phyloP scores from a whole-genome alignment of 2,329 filamentous ascomycete species.

The Phaeoacremonium minimum region DNA sequence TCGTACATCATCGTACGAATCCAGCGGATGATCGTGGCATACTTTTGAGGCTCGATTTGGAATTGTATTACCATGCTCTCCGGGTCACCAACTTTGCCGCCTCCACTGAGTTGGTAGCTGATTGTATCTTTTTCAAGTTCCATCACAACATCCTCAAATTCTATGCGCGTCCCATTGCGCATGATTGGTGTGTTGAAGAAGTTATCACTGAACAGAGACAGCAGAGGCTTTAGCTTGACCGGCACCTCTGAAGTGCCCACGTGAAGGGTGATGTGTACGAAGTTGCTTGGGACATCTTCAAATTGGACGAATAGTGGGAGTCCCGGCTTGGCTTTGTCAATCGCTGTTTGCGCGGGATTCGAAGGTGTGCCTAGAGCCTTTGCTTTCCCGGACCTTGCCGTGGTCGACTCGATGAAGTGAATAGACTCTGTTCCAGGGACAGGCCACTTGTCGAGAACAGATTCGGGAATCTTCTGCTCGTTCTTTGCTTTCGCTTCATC shows the following conservation, averaged over 20 bases:
- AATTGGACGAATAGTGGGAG: slow-evolving; percentile 93
- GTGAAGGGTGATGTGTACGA: slow-evolving; percentile 79
- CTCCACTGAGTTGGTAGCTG: slow-evolving; percentile 70
- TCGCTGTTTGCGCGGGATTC: slow-evolving; percentile 68
- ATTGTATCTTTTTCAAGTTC: slow-evolving; percentile 90
- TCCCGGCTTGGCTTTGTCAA: slow-evolving; percentile 62
- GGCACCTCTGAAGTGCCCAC: slow-evolving; percentile 76
- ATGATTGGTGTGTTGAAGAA: slow-evolving; percentile 91
- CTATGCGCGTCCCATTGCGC: slow-evolving; percentile 69
- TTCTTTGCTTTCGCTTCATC: slow-evolving; percentile 85
- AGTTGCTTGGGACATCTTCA: slow-evolving; percentile 89
- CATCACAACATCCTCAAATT: slow-evolving; percentile 90
- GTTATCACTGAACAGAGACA: slow-evolving; percentile 81
- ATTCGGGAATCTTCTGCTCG: slow-evolving; percentile 76
- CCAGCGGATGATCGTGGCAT: slow-evolving; percentile 77
- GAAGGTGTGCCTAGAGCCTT: slow-evolving; percentile 62
- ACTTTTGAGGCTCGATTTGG: slow-evolving; percentile 85
- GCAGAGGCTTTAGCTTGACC: slow-evolving; percentile 76
- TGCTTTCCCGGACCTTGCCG: slow-evolving; percentile 77
- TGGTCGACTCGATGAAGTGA: slow-evolving; percentile 86
- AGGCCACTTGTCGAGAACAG: slow-evolving; percentile 74
- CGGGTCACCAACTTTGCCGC: slow-evolving; percentile 65
- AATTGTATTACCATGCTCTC: slow-evolving; percentile 81
- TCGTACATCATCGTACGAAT: slow-evolving; percentile 83
- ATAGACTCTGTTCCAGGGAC: slow-evolving; percentile 88